These are phyloP conservation scores for Coccomyxa subellipsoidea DNA, from an alignment of 163 green algal species.

Conservation along the genomic window DNA sequence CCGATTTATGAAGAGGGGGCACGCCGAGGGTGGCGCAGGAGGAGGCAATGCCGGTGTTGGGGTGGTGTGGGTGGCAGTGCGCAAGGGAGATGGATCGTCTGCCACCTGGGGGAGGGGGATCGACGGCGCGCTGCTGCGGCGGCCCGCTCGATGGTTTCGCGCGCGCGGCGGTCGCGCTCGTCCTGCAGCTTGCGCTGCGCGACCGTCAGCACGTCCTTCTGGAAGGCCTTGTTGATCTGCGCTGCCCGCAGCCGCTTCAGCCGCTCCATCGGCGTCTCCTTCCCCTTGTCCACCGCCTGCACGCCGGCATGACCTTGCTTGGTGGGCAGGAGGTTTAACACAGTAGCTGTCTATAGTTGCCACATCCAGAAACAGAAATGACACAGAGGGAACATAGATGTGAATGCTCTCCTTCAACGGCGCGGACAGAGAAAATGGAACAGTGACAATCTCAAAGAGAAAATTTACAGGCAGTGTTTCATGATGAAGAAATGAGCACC, in stretches of 20 bases:
- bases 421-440: too few relatives aligned
- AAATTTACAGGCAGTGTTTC: too few relatives aligned
- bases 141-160: constrained; percentile 43
- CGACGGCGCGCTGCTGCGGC: constrained; percentile 1
- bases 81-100: not conserved
- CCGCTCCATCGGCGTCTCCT: constrained; percentile 72
- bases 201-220: constrained; percentile 54
- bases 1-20: too few relatives aligned
- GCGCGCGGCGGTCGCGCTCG: constrained; percentile 43
- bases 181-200: constrained; percentile 57
- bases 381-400: too few relatives aligned
- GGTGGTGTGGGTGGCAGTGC: too few relatives aligned
- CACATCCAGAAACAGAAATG: too few relatives aligned
- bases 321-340: too few relatives aligned
- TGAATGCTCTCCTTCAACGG: too few relatives aligned
- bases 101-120: constrained; percentile 11
- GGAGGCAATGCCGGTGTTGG: too few relatives aligned
- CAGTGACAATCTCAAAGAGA: too few relatives aligned
- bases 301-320: not conserved
- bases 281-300: constrained; percentile 18
- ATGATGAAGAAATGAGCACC: not conserved
- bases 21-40: too few relatives aligned
- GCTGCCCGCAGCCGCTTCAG: constrained; percentile 76
- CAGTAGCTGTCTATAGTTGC: too few relatives aligned
- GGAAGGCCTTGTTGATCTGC: constrained; percentile 73